Conservation (phyloP, 2,329 filamentous ascomycete genomes). For the Lizonia empirigonia region DNA sequence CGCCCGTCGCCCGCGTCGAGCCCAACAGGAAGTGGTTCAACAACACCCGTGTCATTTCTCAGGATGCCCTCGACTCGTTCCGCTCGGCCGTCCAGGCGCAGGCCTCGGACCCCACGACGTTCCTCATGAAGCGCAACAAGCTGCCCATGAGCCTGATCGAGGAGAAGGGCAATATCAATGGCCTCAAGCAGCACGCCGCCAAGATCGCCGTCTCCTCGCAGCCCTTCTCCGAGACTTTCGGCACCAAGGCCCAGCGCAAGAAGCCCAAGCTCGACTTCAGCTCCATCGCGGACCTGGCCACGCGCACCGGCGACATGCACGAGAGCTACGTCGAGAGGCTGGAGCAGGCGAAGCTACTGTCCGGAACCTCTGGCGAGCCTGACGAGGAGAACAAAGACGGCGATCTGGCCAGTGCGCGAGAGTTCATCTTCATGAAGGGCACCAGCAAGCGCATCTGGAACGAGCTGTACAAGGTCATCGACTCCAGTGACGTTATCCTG, state of each 20-base stretch:
- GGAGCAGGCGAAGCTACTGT: constrained; percentile 78
- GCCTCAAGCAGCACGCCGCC: constrained; percentile 87
- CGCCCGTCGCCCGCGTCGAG: constrained; percentile 85
- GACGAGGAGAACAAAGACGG: constrained; percentile 54
- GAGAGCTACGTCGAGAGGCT: constrained; percentile 79
- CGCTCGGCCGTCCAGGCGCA: constrained; percentile 91
- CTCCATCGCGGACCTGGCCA: constrained; percentile 80
- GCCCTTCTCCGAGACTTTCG: constrained; percentile 88
- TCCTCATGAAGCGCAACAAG: constrained; percentile 96
- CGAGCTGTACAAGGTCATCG: constrained; percentile 92
- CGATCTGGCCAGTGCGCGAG: constrained; percentile 53
- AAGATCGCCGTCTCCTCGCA: constrained; percentile 91
- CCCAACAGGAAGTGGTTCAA: constrained; percentile 98
- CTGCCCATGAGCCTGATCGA: constrained; percentile 92
- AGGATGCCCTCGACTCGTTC: constrained; percentile 85
- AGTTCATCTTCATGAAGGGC: constrained; percentile 89
- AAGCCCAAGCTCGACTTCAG: constrained; percentile 86
- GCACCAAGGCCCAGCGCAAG: constrained; percentile 91
- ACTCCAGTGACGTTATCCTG: constrained; percentile 95
- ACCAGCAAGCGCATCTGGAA: constrained; percentile 86
- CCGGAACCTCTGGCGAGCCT: constrained; percentile 68
- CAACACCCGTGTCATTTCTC: constrained; percentile 88
- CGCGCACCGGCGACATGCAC: constrained; percentile 78
- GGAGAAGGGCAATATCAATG: constrained; percentile 75
- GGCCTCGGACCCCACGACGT: constrained; percentile 87